A percentile compares a stretch with the other conserved stretches of the same genome.
phyloP scores from a whole-genome alignment of 2,329 filamentous ascomycete genomes.

The Clonostachys byssicola region DNA sequence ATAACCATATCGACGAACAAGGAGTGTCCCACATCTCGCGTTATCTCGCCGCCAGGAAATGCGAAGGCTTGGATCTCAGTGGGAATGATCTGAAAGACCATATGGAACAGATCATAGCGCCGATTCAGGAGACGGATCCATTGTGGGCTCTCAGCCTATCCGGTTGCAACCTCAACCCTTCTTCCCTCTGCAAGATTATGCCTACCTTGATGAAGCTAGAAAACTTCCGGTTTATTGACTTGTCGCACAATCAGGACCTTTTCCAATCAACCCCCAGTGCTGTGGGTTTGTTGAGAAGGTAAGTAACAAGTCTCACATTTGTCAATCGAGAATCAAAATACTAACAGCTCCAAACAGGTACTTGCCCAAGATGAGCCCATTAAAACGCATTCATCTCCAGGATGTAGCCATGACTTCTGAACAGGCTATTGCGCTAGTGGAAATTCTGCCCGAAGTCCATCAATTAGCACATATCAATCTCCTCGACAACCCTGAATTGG shows the following conservation, averaged over 20 bases:
- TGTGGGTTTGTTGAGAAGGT: conserved; percentile 71
- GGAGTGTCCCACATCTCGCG: conserved; percentile 72
- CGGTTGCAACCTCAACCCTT: conserved; percentile 74
- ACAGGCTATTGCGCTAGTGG: conserved; percentile 85
- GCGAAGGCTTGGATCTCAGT: conserved; percentile 84
- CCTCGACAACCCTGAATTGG: conserved; percentile 73
- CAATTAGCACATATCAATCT: conserved; percentile 83
- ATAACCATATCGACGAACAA: conserved; percentile 71
- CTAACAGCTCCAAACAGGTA: conserved; percentile 39
- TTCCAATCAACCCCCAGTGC: conserved; percentile 74
- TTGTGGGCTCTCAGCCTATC: conserved; percentile 83
- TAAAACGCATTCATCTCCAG: conserved; percentile 83
- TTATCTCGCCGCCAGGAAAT: conserved; percentile 72
- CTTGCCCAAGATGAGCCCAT: conserved; percentile 69
- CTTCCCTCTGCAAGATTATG: conserved; percentile 69
- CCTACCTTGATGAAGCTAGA: conserved; percentile 66
- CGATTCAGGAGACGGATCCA: conserved; percentile 47
- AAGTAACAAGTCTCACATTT: conserved; percentile 15
- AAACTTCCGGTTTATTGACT: conserved; percentile 81
- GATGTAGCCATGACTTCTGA: conserved; percentile 82
- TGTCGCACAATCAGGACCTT: conserved; percentile 83
- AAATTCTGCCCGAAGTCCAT: conserved; percentile 81
- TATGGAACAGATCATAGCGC: conserved; percentile 46
- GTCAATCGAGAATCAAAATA: not conserved
- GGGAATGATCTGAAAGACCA: conserved; percentile 69